Percentiles rank a stretch among this genome's conserved stretches.
Evolutionary conservation across 2,329 filamentous ascomycete species (phyloP).

Genomic region (Thielaviopsis musarum): DNA sequence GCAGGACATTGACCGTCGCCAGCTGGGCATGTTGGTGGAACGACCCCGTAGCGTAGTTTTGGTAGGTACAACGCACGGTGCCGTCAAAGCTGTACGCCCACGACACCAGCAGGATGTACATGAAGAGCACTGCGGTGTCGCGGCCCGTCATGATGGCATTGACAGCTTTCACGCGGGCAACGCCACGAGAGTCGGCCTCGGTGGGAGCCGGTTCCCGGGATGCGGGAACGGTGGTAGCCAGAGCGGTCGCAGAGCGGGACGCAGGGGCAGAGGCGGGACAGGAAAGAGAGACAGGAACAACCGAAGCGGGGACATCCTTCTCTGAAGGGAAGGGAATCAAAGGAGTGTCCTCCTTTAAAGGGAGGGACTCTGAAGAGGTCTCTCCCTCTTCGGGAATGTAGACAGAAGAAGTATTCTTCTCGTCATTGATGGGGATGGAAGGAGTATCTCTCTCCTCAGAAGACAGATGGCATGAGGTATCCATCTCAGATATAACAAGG

Average conservation of each 20-base stretch:
- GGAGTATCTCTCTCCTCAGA: no score
- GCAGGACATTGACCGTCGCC: conserved; percentile 39
- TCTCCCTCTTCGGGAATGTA: no score
- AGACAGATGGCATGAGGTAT: no score
- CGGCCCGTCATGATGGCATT: conserved; percentile 30
- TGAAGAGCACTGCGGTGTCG: conserved; percentile 40
- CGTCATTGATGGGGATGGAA: no score
- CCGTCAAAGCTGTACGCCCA: conserved; percentile 48
- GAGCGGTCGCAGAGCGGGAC: no score
- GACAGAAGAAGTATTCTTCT: no score
- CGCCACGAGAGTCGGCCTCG: conserved; percentile 29
- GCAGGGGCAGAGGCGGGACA: background rate
- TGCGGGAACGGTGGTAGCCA: background rate
- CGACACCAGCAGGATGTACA: conserved; percentile 43
- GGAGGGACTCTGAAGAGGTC: no score
- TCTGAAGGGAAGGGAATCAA: no score
- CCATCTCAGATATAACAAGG: no score
- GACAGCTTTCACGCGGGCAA: conserved; percentile 41
- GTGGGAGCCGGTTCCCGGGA: no score
- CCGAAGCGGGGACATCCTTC: background rate
- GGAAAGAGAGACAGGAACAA: background rate
- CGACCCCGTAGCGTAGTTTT: conserved; percentile 34
- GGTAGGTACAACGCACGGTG: conserved; percentile 36
- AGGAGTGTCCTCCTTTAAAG: no score
- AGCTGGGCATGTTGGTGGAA: conserved; percentile 37